Evolutionary conservation across 1,284 basidiomycete species (phyloP), one percentile per base, ranked within the genome.

Genomic region (Sphagnurus paluster): DNA sequence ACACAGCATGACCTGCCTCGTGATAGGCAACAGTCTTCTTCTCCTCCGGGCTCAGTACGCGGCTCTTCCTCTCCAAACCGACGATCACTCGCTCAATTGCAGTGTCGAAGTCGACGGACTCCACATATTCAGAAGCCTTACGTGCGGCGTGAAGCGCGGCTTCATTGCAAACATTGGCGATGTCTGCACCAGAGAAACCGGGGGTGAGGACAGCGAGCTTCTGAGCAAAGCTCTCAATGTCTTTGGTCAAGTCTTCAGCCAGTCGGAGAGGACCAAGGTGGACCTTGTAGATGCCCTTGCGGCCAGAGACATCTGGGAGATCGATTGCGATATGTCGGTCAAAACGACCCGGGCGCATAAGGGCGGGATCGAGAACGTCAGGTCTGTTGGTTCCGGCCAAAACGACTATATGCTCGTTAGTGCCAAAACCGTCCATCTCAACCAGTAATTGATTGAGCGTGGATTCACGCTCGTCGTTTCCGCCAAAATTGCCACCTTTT

Each of bases 1-100:
- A 96, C 39, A 99, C 87, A 19, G 97, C 96, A 69, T 99, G 96
- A 1, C 96, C 97, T 25, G 97, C 97, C 76, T 99, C 97, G 66
- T 99, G 97, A 67, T 99, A 98, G 2, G 97, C 97, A 25, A 99
- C 96, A 0, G 92, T 98, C 73, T 87, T 95, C 85, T 99, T 99
- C 79, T 99, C 97, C 57, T 98, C 92, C 30, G 87, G 82, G 59
- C 90, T 94, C 39, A 99, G 74, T 30, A 99, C 90, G 51, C 95
- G 78, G 54, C 87, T 93, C 82, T 98, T 98, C 65, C 92, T 80
- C 78, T 99, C 96, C 55, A 99, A 72, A 42, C 97, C 97, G 46
- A 94, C 96, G 57, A 99, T 96, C 39, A 99, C 97, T 48, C 96
- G 84, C 75, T 99, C 96, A 55, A 99, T 98, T 7, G 97, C 96